These are phyloP conservation scores for Beauveria varroae DNA, from an alignment of 2,329 filamentous ascomycete species.

Conservation along the genomic window DNA sequence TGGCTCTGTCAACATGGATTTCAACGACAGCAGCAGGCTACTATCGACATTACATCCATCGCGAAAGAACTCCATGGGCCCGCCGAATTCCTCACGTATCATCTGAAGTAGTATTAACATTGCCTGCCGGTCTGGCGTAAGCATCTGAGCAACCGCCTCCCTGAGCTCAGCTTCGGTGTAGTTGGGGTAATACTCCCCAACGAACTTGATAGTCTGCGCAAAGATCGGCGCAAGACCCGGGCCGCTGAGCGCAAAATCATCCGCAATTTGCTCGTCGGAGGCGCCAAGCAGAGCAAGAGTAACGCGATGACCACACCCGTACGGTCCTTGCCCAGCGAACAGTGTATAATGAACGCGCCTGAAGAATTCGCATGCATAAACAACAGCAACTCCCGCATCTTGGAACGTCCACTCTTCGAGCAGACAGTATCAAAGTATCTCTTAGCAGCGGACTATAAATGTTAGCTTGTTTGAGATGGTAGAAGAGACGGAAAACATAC, in stretches of 20 bases:
- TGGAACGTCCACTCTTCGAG: no score
- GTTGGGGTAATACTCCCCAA: background rate
- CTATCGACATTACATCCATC: constrained; percentile 4
- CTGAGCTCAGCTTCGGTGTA: background rate
- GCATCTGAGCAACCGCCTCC: background rate
- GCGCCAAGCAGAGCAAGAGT: no score
- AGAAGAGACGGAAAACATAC: no score
- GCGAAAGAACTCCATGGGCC: constrained; percentile 9
- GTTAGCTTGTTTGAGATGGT: no score
- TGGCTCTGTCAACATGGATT: background rate
- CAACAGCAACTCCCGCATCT: no score
- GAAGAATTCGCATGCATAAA: no score
- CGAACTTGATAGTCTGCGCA: background rate
- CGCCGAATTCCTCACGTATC: constrained; percentile 11
- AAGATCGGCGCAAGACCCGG: background rate
- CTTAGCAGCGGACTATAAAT: no score
- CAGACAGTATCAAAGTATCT: no score
- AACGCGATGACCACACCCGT: no score
- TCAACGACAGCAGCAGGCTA: background rate
- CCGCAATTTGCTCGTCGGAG: no score
- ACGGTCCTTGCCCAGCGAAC: no score
- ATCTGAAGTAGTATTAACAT: constrained; percentile 10
- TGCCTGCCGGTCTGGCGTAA: constrained; percentile 2
- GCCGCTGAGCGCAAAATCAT: background rate
- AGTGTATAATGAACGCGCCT: no score